Percentiles rank a stretch among this genome's conserved stretches.
Conservation (phyloP, 2,329 filamentous ascomycete genomes). For the Colletotrichum siamense region DNA sequence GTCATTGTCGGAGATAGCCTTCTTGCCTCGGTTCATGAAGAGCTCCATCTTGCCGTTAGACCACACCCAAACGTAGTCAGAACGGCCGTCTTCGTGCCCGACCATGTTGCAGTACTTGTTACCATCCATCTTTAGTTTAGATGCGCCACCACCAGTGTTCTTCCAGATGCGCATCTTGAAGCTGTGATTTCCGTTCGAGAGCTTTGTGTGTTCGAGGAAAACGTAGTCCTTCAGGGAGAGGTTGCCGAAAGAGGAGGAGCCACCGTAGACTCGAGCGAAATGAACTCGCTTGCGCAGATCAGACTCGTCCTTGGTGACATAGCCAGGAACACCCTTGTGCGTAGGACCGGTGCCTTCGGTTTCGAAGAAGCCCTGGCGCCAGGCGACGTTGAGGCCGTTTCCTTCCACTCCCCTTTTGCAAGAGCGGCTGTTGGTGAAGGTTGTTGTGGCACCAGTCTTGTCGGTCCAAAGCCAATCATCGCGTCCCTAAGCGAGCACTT, state of each 20-base stretch:
- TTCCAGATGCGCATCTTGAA: background rate
- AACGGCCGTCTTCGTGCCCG: background rate
- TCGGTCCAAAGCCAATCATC: conserved; percentile 30
- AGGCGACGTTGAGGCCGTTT: conserved; percentile 27
- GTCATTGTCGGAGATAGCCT: conserved; percentile 10
- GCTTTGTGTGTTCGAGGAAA: background rate
- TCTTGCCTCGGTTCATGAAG: conserved; percentile 13
- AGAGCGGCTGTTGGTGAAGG: conserved; percentile 26
- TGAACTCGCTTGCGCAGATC: background rate
- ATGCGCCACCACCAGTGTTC: background rate
- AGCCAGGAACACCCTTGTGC: background rate
- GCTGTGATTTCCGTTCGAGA: background rate
- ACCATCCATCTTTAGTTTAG: background rate
- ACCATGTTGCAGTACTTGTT: background rate
- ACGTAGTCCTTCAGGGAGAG: background rate
- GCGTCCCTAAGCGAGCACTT: background rate
- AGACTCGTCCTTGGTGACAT: background rate
- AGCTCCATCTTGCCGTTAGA: background rate
- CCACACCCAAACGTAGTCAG: background rate
- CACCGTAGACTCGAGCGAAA: background rate
- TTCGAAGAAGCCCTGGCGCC: conserved; percentile 24
- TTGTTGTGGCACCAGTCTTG: conserved; percentile 21
- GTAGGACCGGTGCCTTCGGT: background rate
- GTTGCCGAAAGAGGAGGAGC: background rate
- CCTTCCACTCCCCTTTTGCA: conserved; percentile 18